Evolutionary conservation across 208 protist species (phyloP).

Genomic region (Phytomonas serpens): DNA sequence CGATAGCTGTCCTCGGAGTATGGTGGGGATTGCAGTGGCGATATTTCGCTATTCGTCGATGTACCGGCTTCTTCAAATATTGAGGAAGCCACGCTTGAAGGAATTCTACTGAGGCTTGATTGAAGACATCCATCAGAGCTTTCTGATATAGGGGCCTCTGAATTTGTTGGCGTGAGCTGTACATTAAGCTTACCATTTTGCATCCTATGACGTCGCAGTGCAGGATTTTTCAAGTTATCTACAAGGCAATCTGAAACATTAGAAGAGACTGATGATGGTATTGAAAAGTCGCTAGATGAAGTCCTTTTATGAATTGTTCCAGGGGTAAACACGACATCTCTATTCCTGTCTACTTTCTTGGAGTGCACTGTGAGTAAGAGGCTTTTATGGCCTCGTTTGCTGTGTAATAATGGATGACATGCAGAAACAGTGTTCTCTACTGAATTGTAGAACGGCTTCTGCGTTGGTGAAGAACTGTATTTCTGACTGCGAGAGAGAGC

Average conservation of each 20-base stretch:
- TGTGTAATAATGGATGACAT: not conserved
- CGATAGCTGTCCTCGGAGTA: not conserved
- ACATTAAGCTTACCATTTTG: not conserved
- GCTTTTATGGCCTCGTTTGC: not conserved
- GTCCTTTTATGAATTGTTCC: not conserved
- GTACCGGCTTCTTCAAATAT: not conserved
- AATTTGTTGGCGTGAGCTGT: not conserved
- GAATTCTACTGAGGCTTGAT: not conserved
- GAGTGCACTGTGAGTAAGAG: not conserved
- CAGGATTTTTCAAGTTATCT: not conserved
- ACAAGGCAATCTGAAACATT: not conserved
- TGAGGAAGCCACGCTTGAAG: not conserved
- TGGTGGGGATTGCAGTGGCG: not conserved
- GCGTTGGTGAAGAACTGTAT: not conserved
- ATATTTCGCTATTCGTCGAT: not conserved
- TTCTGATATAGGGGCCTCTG: not conserved
- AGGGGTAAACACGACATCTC: not conserved
- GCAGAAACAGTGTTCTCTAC: not conserved
- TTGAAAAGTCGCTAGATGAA: not conserved
- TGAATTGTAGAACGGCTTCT: not conserved
- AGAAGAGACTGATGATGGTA: not conserved
- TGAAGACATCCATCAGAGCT: not conserved
- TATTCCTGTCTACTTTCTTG: not conserved
- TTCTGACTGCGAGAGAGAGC: not conserved
- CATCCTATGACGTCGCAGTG: not conserved